These are phyloP conservation scores for Phytophthora pini DNA, from an alignment of 352 stramenopile species.

Conservation along the genomic window DNA sequence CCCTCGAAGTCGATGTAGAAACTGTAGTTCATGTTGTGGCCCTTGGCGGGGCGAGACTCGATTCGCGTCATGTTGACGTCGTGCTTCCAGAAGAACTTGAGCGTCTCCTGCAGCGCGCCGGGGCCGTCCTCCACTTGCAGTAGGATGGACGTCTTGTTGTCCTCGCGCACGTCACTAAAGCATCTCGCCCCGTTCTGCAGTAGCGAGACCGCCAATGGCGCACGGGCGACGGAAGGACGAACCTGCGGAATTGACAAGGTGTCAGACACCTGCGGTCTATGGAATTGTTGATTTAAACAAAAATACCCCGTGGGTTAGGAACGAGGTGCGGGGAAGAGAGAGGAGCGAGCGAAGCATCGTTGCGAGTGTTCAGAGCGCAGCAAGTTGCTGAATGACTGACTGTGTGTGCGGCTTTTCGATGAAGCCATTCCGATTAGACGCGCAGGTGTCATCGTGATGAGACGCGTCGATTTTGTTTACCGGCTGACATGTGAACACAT, in stretches of 20 bases:
- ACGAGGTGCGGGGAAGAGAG: conserved; percentile 20
- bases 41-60: conserved; percentile 93
- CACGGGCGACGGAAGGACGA: conserved; percentile 10
- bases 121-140: conserved; percentile 78
- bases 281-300: no score
- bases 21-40: conserved; percentile 85
- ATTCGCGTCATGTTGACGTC: conserved; percentile 97
- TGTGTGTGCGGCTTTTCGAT: background rate
- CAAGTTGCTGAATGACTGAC: conserved; percentile 15
- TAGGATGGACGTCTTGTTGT: conserved; percentile 80
- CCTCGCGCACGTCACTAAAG: conserved; percentile 39
- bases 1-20: conserved; percentile 96
- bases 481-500: no score
- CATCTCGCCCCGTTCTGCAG: conserved; percentile 14
- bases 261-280: background rate
- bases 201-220: conserved; percentile 9
- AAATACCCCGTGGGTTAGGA: conserved; percentile 8
- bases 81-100: conserved; percentile 98
- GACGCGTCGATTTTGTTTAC: background rate
- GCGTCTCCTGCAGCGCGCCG: conserved; percentile 94
- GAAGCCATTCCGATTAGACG: background rate
- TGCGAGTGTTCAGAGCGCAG: background rate
- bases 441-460: background rate
- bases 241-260: conserved; percentile 10
- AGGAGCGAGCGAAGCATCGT: conserved; percentile 28